A percentile compares a stretch with the other conserved stretches of the same genome.
phyloP scores from a whole-genome alignment of 2,329 filamentous ascomycete genomes.

The Hymenoscyphus scutula region DNA sequence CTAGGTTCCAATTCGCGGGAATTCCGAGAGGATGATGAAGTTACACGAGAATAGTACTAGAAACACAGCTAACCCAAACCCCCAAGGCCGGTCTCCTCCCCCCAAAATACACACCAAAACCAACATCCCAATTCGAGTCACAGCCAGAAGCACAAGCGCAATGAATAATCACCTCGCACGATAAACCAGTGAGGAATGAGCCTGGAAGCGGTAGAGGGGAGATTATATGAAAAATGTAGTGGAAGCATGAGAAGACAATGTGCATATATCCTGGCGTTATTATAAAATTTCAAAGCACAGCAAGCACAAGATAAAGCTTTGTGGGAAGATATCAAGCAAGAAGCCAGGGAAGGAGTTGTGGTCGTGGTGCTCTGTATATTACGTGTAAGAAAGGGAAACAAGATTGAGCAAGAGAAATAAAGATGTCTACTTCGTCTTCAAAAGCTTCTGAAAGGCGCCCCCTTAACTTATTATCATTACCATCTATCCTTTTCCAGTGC shows the following conservation, averaged over 20 bases:
- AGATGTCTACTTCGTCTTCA: not conserved
- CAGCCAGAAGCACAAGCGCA: not conserved
- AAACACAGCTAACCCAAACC: not conserved
- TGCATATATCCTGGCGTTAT: constrained; percentile 4
- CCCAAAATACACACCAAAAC: constrained; percentile 31
- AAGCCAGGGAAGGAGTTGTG: not conserved
- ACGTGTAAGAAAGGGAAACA: not conserved
- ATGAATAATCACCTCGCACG: not conserved
- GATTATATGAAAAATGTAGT: not conserved
- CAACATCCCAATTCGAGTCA: not conserved
- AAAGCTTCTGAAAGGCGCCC: no score
- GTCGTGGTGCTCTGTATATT: not conserved
- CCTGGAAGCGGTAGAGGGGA: not conserved
- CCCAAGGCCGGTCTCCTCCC: constrained; percentile 35
- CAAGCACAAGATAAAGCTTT: not conserved
- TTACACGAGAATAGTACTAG: constrained; percentile 8
- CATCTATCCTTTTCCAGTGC: no score
- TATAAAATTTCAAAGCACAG: not conserved
- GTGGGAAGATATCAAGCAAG: not conserved
- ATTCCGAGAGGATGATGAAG: not conserved
- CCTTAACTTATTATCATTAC: no score
- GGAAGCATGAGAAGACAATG: not conserved
- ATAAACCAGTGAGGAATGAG: not conserved
- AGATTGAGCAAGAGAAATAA: not conserved
- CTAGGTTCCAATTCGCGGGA: no score